Conservation (phyloP, 2,329 filamentous ascomycete species). For the Pleoardoris graminearum region DNA sequence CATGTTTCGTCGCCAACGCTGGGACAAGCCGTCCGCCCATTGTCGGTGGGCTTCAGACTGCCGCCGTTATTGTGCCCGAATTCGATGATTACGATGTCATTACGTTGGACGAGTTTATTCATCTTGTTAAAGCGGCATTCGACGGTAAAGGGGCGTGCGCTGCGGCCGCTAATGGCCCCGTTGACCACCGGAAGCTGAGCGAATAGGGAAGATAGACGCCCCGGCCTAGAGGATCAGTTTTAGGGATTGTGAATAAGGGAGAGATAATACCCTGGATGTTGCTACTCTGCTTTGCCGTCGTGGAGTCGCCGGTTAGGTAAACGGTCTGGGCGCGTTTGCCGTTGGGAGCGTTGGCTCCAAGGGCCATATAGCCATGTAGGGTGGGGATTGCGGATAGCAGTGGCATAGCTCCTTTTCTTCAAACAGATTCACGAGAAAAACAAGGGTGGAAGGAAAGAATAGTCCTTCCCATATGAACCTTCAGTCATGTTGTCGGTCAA, state of each 20-base stretch:
- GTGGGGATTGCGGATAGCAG: conserved; percentile 19
- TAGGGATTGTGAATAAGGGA: background rate
- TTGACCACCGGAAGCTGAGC: conserved; percentile 60
- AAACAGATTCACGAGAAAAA: no score
- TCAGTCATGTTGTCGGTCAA: no score
- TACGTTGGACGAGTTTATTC: conserved; percentile 55
- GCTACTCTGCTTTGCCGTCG: conserved; percentile 58
- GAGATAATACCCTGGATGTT: conserved; percentile 44
- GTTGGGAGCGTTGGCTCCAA: conserved; percentile 29
- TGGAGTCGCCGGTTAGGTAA: conserved; percentile 64
- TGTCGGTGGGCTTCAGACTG: conserved; percentile 57
- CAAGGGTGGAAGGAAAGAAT: background rate
- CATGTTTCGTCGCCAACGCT: conserved; percentile 60
- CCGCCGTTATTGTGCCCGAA: conserved; percentile 76
- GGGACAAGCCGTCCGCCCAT: conserved; percentile 63
- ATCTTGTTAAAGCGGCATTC: conserved; percentile 67
- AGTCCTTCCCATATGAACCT: background rate
- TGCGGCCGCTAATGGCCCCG: conserved; percentile 67
- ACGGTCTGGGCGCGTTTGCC: conserved; percentile 49
- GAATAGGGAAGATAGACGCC: conserved; percentile 62
- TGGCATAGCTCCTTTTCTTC: background rate
- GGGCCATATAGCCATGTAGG: conserved; percentile 23
- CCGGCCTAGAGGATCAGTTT: conserved; percentile 55
- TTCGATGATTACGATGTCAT: conserved; percentile 71
- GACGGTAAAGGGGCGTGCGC: conserved; percentile 66